Conservation (phyloP, 768 basidiomycete genomes). For the Arthromyces matolae region DNA sequence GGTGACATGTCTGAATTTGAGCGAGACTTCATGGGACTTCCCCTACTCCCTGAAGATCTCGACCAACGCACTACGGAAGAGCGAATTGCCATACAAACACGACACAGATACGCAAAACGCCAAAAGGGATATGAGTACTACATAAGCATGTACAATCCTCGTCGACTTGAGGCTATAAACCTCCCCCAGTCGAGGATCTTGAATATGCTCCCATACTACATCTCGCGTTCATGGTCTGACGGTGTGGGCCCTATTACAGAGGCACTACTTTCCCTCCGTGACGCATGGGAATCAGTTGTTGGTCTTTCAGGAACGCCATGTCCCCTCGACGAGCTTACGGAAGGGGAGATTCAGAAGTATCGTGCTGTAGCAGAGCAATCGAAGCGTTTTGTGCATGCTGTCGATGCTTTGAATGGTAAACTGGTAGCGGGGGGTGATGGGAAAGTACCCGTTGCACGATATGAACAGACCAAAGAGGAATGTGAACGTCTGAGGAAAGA, state of each 20-base stretch:
- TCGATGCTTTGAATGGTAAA: neutral
- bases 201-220: slow-evolving; percentile 3
- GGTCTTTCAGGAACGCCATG: no score
- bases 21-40: no score
- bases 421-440: slow-evolving; percentile 1
- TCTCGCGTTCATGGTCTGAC: slow-evolving; percentile 1
- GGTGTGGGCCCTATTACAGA: slow-evolving; percentile 1
- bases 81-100: neutral
- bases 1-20: no score
- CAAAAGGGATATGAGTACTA: no score
- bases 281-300: slow-evolving; percentile 1
- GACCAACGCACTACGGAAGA: slow-evolving; percentile 2
- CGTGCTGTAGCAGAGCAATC: neutral
- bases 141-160: no score
- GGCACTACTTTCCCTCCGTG: neutral
- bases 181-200: neutral
- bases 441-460: neutral
- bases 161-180: neutral
- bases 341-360: slow-evolving; percentile 1
- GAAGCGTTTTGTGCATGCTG: neutral
- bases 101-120: slow-evolving; percentile 3
- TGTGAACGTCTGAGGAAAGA: neutral
- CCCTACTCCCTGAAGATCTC: slow-evolving; percentile 5
- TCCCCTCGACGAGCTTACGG: slow-evolving; percentile 1
- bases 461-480: neutral